A percentile compares a stretch with the other conserved stretches of the same genome.
phyloP scores from a whole-genome alignment of 768 basidiomycete species.

The Tulasnella sp. region DNA sequence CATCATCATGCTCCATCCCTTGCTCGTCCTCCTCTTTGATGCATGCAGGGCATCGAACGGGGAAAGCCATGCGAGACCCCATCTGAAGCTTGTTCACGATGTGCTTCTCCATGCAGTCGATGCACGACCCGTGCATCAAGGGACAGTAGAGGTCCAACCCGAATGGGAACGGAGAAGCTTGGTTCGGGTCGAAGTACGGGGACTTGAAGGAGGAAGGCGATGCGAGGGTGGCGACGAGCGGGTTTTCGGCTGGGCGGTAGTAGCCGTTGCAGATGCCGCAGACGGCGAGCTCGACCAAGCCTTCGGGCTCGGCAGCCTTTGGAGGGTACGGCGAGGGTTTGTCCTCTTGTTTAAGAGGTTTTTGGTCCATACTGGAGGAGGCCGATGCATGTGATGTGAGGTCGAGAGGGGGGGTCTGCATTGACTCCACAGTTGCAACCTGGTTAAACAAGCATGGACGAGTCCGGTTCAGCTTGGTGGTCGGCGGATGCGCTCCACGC shows the following conservation, averaged over 20 bases:
- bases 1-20: not conserved
- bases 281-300: not conserved
- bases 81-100: not conserved
- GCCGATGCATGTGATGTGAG: no score
- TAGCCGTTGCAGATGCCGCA: not conserved
- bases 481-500: not conserved
- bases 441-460: no score
- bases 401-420: no score
- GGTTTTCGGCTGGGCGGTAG: not conserved
- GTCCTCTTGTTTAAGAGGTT: not conserved
- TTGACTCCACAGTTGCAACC: no score
- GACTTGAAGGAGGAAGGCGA: not conserved
- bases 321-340: not conserved
- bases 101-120: not conserved
- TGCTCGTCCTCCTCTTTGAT: not conserved
- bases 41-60: not conserved
- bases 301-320: not conserved
- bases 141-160: not conserved
- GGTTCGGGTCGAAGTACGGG: not conserved
- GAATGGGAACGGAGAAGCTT: not conserved
- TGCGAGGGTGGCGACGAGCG: not conserved
- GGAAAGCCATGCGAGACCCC: not conserved
- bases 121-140: not conserved
- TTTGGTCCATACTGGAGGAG: no score
- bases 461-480: not conserved